Percentiles rank a stretch among this genome's conserved stretches.
Evolutionary conservation across 1,284 basidiomycete species (phyloP).

Genomic region (Vanrija humicola): DNA sequence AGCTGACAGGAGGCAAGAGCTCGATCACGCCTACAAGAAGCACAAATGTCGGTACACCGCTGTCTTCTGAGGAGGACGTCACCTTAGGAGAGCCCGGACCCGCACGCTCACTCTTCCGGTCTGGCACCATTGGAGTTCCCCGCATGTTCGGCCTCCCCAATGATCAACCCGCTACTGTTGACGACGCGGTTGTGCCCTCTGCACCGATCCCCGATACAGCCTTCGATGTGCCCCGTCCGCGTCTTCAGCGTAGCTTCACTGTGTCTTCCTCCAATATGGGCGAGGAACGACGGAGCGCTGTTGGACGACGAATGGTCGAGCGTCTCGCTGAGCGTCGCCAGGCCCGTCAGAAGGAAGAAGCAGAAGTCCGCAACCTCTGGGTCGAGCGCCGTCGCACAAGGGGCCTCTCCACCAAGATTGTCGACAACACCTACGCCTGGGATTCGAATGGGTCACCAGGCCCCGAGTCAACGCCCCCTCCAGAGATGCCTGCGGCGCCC

Average conservation of each 20-base stretch:
- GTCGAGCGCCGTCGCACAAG: constrained; percentile 30
- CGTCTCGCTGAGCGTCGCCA: constrained; percentile 40
- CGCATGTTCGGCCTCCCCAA: constrained; percentile 22
- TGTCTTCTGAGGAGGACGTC: constrained; percentile 21
- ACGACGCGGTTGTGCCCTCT: background rate
- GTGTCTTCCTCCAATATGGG: constrained; percentile 46
- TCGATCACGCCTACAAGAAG: constrained; percentile 9
- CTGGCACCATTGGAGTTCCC: constrained; percentile 35
- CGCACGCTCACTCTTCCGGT: constrained; percentile 24
- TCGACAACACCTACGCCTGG: constrained; percentile 1
- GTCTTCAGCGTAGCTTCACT: constrained; percentile 45
- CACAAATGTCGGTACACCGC: constrained; percentile 3
- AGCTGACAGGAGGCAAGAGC: constrained; percentile 42
- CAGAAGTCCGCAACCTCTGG: constrained; percentile 37
- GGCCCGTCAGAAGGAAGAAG: constrained; percentile 38
- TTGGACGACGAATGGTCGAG: constrained; percentile 48
- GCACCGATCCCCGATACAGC: constrained; percentile 14
- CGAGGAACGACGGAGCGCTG: constrained; percentile 47
- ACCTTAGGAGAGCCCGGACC: constrained; percentile 14
- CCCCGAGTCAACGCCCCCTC: background rate
- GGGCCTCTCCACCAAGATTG: background rate
- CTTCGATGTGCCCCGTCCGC: constrained; percentile 29
- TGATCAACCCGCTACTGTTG: background rate
- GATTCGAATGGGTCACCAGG: no score
- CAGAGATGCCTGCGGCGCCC: background rate